These are phyloP conservation scores for Gaillardinia entomophila DNA, from an alignment of 805 yeast genomes.

Conservation along the genomic window DNA sequence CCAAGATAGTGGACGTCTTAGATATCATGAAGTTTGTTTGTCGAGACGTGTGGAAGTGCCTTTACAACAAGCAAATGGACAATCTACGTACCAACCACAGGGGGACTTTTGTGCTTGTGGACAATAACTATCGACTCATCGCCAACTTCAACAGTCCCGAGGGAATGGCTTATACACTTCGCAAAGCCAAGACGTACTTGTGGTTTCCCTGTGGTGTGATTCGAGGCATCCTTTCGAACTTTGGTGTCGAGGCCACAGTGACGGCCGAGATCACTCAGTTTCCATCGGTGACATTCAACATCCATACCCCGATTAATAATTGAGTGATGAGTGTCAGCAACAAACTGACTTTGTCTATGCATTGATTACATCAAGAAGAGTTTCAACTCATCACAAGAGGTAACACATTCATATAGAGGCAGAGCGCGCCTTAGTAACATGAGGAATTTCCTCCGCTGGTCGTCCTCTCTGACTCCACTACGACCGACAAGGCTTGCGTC, in stretches of 20 bases:
- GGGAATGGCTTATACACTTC: conserved; percentile 39
- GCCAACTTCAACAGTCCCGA: conserved; percentile 41
- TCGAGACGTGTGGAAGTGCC: conserved; percentile 80
- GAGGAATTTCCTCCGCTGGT: too few relatives aligned
- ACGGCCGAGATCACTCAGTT: conserved; percentile 56
- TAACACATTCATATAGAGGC: not conserved
- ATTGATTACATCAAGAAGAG: not conserved
- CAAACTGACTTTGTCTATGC: not conserved
- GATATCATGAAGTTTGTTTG: conserved; percentile 90
- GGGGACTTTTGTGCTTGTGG: conserved; percentile 76
- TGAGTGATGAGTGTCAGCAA: too few relatives aligned
- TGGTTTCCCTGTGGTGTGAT: conserved; percentile 76
- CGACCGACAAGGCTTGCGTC: too few relatives aligned
- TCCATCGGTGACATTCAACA: conserved; percentile 70
- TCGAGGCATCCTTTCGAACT: conserved; percentile 62
- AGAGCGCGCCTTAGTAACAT: not conserved
- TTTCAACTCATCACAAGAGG: not conserved
- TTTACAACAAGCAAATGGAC: conserved; percentile 85
- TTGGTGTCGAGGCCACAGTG: conserved; percentile 64
- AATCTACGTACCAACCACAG: conserved; percentile 88
- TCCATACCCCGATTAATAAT: conserved; percentile 47
- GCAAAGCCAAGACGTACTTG: conserved; percentile 43
- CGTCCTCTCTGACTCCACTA: too few relatives aligned
- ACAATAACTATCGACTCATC: conserved; percentile 54
- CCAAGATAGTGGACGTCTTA: conserved; percentile 54